Evolutionary conservation across 2,329 filamentous ascomycete genomes (phyloP).

Genomic region (Pleomassaria siparia): DNA sequence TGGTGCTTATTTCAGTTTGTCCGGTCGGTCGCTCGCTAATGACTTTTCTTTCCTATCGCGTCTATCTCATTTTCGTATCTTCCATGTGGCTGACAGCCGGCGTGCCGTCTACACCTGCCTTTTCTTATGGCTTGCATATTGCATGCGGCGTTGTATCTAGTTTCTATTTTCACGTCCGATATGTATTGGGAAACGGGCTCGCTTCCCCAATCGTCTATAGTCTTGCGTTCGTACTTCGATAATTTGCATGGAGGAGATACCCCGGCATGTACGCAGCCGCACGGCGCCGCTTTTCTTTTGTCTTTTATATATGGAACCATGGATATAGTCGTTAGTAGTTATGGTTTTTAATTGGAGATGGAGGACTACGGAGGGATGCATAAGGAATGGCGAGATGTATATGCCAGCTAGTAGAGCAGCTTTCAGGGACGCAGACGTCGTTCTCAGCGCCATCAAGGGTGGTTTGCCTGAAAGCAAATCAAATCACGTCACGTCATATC

Average conservation of each 20-base stretch:
- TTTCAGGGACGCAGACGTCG: too few species aligned
- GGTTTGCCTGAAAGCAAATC: too few species aligned
- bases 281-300: neutral
- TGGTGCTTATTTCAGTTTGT: neutral
- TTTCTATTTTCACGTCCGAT: too few species aligned
- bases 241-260: constrained; percentile 1
- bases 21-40: neutral
- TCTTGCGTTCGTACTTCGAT: neutral
- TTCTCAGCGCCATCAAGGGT: too few species aligned
- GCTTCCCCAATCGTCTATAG: too few species aligned
- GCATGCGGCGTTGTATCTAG: neutral
- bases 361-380: neutral
- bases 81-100: neutral
- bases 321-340: neutral
- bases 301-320: neutral
- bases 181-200: too few species aligned
- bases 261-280: neutral
- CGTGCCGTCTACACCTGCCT: neutral
- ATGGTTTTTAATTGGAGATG: neutral
- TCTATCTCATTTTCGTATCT: neutral
- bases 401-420: too few species aligned
- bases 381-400: too few species aligned
- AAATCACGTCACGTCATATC: too few species aligned
- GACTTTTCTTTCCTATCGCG: neutral
- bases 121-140: neutral